Evolutionary conservation across 495 filamentous ascomycete species (phyloP), one percentile per base, ranked within the genome.

Genomic region (Aspergillus bertholletiae): DNA sequence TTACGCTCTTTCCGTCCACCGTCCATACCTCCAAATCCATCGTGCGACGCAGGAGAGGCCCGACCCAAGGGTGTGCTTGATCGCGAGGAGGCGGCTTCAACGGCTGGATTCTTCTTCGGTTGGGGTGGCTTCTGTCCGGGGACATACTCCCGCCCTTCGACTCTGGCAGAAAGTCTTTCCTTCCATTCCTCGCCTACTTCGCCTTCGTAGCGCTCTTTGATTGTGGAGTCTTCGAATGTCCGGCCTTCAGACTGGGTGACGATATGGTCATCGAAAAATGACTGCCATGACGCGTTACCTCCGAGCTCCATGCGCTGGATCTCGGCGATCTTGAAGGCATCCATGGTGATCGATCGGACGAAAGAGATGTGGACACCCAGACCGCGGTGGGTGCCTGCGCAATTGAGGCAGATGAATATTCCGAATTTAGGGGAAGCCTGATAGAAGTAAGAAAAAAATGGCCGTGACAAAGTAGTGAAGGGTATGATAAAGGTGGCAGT

Each of bases 331-430:
- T 98, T 98, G 76, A 98, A 97, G 53, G 89, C 88, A 77, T 98
- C 94, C 94, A 98, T 98, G 44, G 89, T 95, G 58, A 97, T 90
- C 55, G 84, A 89, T 57, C 94, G 88, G 50, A 98, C 90, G 74
- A 98, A 98, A 65, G 91, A 96, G 65, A 98, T 96, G 77, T 98
- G 94, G 24, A 98, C 94, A 49, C 94, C 94, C 15, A 98, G 82
- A 3, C 90, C 89, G 60, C 94, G 88, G 75, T 98, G 94, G 24
- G 91, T 89, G 57, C 94, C 94, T 46, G 94, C 94, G 75, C 94
- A 98, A 55, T 85, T 89, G 40, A 98, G 85, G 73, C 94, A 98
- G 76, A 97, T 96, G 73, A 98, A 98, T 71, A 95, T 88, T 59
- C 84, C 84, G 68, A 88, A 84, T 76, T 88, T 88, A 52, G 85